Evolutionary conservation across 2,329 filamentous ascomycete species (phyloP), one percentile per base, ranked within the genome.

Genomic region (Diaporthe citri): DNA sequence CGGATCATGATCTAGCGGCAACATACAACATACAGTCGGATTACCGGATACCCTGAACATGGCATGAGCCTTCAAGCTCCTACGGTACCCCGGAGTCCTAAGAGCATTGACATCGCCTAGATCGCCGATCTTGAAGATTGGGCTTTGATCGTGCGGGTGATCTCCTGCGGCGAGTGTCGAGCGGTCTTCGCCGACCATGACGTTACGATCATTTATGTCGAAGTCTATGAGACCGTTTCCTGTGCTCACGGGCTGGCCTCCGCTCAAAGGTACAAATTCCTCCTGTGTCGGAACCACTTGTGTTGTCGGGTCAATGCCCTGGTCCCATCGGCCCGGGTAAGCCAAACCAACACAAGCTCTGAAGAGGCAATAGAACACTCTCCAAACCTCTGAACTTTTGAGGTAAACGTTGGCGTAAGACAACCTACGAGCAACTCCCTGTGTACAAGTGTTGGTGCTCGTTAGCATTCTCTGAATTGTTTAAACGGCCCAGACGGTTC

Each of bases 141-240:
- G 69, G 7, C 48, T 56, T 25, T 36, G 15, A 25, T 71, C 55
- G 55, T 71, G 69, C 15, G 55, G 15, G 55, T 71, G 69, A 43
- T 48, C n/a, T 28, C 28, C 41, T 8, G 8, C 3, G 25, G 10
- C 22, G 41, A 46, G 9, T 3, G 3, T 8, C 7, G 39, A 17
- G 28, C 20, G 28, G 17, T 48, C 25, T 22, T 46, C 55, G 28
- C 69, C 69, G 28, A 71, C 34, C 69, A 71, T 71, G n/a, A 71
- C 55, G 25, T 71, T 71, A 7, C 69, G 69, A 7, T 71, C 69
- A 10, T 71, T 71, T 9, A 71, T 71, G 28, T 71, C 55, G 31
- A 71, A 60, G 31, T 71, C 55, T 31, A 71, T 5, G 3, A 59
- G 13, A 13, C 69, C 69, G 20, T 48, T 25, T 31, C 25, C 15